phyloP scores from a whole-genome alignment of 345 rosid species.

The Pugionium cornutum region DNA sequence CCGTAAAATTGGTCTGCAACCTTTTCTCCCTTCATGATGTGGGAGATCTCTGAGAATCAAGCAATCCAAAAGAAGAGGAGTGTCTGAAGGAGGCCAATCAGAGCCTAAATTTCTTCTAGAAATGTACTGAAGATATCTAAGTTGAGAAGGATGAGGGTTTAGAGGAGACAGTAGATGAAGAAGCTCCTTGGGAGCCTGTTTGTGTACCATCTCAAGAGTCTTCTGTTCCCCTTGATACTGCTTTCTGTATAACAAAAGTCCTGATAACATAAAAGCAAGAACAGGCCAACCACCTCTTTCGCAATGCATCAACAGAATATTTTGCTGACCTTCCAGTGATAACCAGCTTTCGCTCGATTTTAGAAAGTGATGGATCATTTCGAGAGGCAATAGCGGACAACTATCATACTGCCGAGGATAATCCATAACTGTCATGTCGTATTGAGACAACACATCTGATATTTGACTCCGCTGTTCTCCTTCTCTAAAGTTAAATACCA shows the following conservation, averaged over 20 bases:
- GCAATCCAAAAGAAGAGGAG: conserved; percentile 83
- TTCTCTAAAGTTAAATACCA: conserved; percentile 96
- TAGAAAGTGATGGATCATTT: conserved; percentile 93
- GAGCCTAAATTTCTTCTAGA: conserved; percentile 83
- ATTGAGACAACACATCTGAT: conserved; percentile 79
- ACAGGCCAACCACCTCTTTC: conserved; percentile 98
- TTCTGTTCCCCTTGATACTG: conserved; percentile 93
- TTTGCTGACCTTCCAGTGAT: conserved; percentile 88
- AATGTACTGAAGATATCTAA: conserved; percentile 97
- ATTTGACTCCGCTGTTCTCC: conserved; percentile 90
- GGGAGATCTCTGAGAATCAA: conserved; percentile 85
- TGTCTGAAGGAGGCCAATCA: conserved; percentile 97
- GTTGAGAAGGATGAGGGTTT: conserved; percentile 90
- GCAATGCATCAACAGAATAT: conserved; percentile 93
- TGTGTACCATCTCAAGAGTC: conserved; percentile 97
- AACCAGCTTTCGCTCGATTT: conserved; percentile 95
- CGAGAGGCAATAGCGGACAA: conserved; percentile 82
- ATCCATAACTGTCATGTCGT: conserved; percentile 98
- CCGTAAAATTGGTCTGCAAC: conserved; percentile 85
- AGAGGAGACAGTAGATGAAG: conserved; percentile 78
- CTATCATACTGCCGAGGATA: conserved; percentile 93
- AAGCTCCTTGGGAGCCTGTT: conserved; percentile 95
- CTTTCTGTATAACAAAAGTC: conserved; percentile 76
- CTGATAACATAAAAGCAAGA: conserved; percentile 95
- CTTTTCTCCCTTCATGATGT: conserved; percentile 62